Conservation (phyloP, 139 green algal genomes). For the Closterium sp. region DNA sequence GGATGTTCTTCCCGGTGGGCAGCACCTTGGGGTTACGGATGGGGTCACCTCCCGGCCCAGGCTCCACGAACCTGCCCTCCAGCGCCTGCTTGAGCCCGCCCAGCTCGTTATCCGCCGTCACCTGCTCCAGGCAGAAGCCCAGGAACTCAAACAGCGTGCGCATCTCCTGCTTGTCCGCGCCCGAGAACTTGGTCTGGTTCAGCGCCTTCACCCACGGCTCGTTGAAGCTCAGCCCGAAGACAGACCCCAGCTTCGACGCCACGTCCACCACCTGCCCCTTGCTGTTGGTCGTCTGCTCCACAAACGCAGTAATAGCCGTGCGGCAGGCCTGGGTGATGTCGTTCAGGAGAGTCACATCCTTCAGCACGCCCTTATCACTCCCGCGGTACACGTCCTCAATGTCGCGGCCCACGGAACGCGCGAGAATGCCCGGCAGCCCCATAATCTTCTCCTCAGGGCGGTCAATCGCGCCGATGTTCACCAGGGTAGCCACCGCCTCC, state of each 20-base stretch:
- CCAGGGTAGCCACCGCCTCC: slow-evolving; percentile 95
- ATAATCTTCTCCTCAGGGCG: slow-evolving; percentile 75
- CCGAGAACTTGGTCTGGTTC: slow-evolving; percentile 73
- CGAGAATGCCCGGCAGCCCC: slow-evolving; percentile 89
- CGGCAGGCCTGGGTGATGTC: slow-evolving; percentile 84
- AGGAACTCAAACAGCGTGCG: slow-evolving; percentile 89
- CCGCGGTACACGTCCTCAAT: slow-evolving; percentile 93
- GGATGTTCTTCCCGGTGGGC: slow-evolving; percentile 99
- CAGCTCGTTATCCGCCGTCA: slow-evolving; percentile 99
- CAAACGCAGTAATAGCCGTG: slow-evolving; percentile 79
- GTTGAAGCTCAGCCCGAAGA: slow-evolving; percentile 50
- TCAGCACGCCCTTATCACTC: slow-evolving; percentile 73
- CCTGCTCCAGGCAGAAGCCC: slow-evolving; percentile 88
- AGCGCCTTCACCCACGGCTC: slow-evolving; percentile 74
- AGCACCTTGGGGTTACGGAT: slow-evolving; percentile 98
- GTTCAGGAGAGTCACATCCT: slow-evolving; percentile 85
- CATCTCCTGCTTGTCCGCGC: slow-evolving; percentile 76
- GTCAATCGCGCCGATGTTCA: slow-evolving; percentile 98
- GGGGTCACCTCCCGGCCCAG: slow-evolving; percentile 95
- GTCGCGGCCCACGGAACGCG: slow-evolving; percentile 74
- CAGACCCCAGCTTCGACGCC: slow-evolving; percentile 12
- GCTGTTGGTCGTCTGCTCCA: slow-evolving; percentile 73
- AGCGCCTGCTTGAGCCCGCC: slow-evolving; percentile 84
- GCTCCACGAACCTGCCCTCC: slow-evolving; percentile 86
- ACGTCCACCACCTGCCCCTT: slow-evolving; percentile 49